These are phyloP conservation scores for Pseudoscleropodium purum DNA, from an alignment of 225 moss, liverwort and hornwort genomes.

Conservation along the genomic window DNA sequence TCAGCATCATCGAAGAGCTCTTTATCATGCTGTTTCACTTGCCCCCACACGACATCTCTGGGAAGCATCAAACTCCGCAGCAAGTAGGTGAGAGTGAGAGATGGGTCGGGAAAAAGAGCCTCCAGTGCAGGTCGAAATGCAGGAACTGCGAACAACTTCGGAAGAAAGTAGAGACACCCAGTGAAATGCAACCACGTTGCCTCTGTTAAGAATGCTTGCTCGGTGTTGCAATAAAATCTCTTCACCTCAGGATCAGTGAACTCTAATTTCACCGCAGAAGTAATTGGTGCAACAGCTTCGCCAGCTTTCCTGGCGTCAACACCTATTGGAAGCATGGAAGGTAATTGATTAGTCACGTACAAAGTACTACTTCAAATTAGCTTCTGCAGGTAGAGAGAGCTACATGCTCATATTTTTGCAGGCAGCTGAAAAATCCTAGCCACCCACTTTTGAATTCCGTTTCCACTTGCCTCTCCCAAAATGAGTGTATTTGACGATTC, in stretches of 20 bases:
- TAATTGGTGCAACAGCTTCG: neutral
- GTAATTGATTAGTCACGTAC: neutral
- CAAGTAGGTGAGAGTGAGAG: constrained; percentile 43
- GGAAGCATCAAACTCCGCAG: constrained; percentile 60
- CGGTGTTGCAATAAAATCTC: constrained; percentile 62
- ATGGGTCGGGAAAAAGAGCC: constrained; percentile 57
- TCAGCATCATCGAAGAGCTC: constrained; percentile 31
- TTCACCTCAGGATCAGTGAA: constrained; percentile 25
- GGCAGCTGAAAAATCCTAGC: neutral
- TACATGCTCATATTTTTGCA: neutral
- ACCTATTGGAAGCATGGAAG: neutral
- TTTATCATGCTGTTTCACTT: constrained; percentile 31
- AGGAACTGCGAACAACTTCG: constrained; percentile 58
- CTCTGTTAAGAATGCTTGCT: constrained; percentile 48
- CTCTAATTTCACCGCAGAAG: constrained; percentile 17
- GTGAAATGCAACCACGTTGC: constrained; percentile 48
- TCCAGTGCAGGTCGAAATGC: constrained; percentile 57
- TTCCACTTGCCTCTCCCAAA: neutral
- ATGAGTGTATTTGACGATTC: neutral
- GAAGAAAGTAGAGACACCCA: constrained; percentile 65
- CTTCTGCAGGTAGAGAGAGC: neutral
- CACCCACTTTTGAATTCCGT: neutral
- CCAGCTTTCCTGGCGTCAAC: constrained; percentile 13
- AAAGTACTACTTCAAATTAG: neutral
- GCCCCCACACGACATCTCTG: constrained; percentile 39